Evolutionary conservation across 2,329 filamentous ascomycete species (phyloP).

Genomic region (Metarhizium humberi): DNA sequence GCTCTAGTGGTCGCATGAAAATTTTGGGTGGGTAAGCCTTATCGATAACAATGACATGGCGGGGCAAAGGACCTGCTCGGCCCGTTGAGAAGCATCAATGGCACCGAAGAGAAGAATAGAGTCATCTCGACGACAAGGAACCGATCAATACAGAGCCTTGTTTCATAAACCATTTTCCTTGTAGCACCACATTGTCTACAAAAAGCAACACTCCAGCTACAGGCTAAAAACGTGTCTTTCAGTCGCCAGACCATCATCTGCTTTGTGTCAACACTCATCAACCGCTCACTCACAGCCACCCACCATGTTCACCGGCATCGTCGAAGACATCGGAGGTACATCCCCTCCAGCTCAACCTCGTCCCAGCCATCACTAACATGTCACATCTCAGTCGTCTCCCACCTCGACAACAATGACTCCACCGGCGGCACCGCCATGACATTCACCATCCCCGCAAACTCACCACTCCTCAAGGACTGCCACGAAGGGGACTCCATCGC

Average conservation of each 20-base stretch:
- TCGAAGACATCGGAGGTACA: slow-evolving; percentile 84
- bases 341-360: not conserved
- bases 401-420: slow-evolving; percentile 70
- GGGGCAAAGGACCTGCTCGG: not conserved
- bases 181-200: too few relatives aligned
- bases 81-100: too few relatives aligned
- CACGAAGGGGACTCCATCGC: slow-evolving; percentile 88
- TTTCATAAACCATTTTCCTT: too few relatives aligned
- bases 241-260: not conserved
- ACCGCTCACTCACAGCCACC: slow-evolving; percentile 4
- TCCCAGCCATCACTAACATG: not conserved
- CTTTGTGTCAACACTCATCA: not conserved
- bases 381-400: slow-evolving; percentile 56
- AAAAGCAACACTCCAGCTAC: too few relatives aligned
- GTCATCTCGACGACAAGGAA: too few relatives aligned
- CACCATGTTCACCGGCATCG: slow-evolving; percentile 89
- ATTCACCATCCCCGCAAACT: slow-evolving; percentile 58
- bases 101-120: too few relatives aligned
- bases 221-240: not conserved
- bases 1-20: not conserved
- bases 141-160: too few relatives aligned
- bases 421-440: slow-evolving; percentile 86
- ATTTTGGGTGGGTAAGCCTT: slow-evolving; percentile 4
- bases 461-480: slow-evolving; percentile 71
- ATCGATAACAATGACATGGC: slow-evolving; percentile 5